Conservation (phyloP, 805 yeast species). For the Priceomyces castillae region DNA sequence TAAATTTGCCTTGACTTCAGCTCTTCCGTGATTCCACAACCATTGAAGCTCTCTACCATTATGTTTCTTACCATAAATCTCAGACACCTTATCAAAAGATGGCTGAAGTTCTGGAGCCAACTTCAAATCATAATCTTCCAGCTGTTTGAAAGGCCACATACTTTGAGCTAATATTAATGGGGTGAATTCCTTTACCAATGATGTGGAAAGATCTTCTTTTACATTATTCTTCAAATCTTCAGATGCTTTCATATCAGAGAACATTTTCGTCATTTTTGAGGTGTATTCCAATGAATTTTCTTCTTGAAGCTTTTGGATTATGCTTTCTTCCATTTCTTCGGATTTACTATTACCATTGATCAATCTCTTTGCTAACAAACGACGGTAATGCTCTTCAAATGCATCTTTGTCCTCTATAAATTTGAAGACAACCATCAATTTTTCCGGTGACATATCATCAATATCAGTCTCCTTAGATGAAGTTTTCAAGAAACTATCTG, state of each 20-base stretch:
- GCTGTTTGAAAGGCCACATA: slow-evolving; percentile 76
- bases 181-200: slow-evolving; percentile 45
- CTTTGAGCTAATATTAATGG: slow-evolving; percentile 82
- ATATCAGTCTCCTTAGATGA: slow-evolving; percentile 66
- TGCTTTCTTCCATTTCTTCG: slow-evolving; percentile 79
- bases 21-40: slow-evolving; percentile 94
- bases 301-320: slow-evolving; percentile 81
- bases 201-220: slow-evolving; percentile 37
- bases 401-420: slow-evolving; percentile 93
- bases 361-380: slow-evolving; percentile 83
- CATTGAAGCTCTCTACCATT: slow-evolving; percentile 87
- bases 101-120: slow-evolving; percentile 67
- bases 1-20: slow-evolving; percentile 84
- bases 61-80: slow-evolving; percentile 71
- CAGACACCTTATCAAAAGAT: slow-evolving; percentile 65
- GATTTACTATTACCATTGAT: slow-evolving; percentile 83
- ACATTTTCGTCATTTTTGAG: slow-evolving; percentile 91
- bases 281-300: slow-evolving; percentile 93
- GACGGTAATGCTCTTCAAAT: slow-evolving; percentile 88
- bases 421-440: slow-evolving; percentile 81
- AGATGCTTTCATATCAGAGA: slow-evolving; percentile 86
- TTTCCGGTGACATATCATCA: slow-evolving; percentile 76
- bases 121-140: slow-evolving; percentile 39
- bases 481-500: slow-evolving; percentile 78
- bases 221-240: slow-evolving; percentile 66